phyloP scores from a whole-genome alignment of 805 yeast species.

The Candida nitratophila region DNA sequence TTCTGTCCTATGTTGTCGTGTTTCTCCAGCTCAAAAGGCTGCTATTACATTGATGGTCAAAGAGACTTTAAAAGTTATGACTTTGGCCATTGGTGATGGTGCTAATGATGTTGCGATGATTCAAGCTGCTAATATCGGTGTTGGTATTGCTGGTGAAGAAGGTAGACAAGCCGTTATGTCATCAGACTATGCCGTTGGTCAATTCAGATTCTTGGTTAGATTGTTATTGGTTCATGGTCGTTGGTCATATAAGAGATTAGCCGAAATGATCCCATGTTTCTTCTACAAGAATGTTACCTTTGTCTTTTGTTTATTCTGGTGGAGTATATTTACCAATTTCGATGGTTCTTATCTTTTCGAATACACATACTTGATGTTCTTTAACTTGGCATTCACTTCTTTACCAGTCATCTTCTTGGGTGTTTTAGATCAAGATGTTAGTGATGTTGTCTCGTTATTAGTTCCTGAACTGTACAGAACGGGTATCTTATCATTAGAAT shows the following conservation, averaged over 20 bases:
- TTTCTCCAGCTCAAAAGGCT: conserved; percentile 83
- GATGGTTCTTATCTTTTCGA: conserved; percentile 79
- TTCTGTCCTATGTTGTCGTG: conserved; percentile 81
- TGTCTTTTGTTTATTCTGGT: conserved; percentile 73
- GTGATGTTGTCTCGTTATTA: conserved; percentile 56
- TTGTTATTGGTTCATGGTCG: conserved; percentile 73
- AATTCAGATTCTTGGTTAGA: conserved; percentile 64
- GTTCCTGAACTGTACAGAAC: conserved; percentile 70
- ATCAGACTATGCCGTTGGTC: conserved; percentile 81
- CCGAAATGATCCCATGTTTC: conserved; percentile 80
- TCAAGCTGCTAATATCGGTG: conserved; percentile 82
- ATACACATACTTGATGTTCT: conserved; percentile 74
- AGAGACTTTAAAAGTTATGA: conserved; percentile 69
- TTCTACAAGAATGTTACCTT: conserved; percentile 75
- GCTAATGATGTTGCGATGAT: conserved; percentile 90
- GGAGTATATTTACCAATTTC: conserved; percentile 63
- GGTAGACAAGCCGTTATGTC: conserved; percentile 89
- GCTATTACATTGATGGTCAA: conserved; percentile 78
- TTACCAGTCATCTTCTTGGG: conserved; percentile 74
- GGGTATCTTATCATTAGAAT: conserved; percentile 68
- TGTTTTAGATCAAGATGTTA: conserved; percentile 76
- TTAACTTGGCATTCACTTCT: conserved; percentile 77
- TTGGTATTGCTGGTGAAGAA: conserved; percentile 89
- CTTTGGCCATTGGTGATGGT: conserved; percentile 84
- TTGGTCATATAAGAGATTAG: conserved; percentile 77